Evolutionary conservation across 805 yeast species (phyloP).

Genomic region (Debaryomyces hansenii): DNA sequence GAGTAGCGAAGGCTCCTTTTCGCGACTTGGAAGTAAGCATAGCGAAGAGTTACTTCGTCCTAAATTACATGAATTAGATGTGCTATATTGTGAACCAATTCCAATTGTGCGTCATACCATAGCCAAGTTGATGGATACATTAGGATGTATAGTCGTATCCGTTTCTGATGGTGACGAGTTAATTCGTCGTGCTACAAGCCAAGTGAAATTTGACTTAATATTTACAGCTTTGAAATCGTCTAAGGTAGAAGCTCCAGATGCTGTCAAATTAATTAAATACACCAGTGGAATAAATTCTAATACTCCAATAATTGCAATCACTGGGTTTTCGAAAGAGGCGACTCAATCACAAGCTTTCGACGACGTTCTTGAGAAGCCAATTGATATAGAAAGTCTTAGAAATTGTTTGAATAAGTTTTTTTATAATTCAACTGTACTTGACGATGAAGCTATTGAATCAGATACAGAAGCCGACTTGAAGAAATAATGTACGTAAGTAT

Average conservation of each 20-base stretch:
- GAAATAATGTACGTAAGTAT: neutral
- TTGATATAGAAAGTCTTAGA: constrained; percentile 22
- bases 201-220: constrained; percentile 80
- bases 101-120: constrained; percentile 76
- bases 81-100: constrained; percentile 82
- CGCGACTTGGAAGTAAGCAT: constrained; percentile 1
- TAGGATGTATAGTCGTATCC: constrained; percentile 80
- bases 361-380: constrained; percentile 74
- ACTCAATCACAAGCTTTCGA: constrained; percentile 54
- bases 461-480: constrained; percentile 11
- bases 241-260: constrained; percentile 70
- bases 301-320: constrained; percentile 76
- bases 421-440: constrained; percentile 2
- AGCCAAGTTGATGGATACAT: constrained; percentile 57
- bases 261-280: constrained; percentile 69
- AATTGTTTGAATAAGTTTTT: constrained; percentile 19
- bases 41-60: constrained; percentile 3
- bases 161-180: constrained; percentile 81
- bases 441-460: constrained; percentile 29
- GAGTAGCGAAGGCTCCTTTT: constrained; percentile 7
- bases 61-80: constrained; percentile 47
- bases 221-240: constrained; percentile 71
- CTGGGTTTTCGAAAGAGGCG: constrained; percentile 73
- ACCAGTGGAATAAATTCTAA: constrained; percentile 76
- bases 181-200: constrained; percentile 76